phyloP scores from a whole-genome alignment of 2,329 filamentous ascomycete genomes.

The Neurospora sp. region DNA sequence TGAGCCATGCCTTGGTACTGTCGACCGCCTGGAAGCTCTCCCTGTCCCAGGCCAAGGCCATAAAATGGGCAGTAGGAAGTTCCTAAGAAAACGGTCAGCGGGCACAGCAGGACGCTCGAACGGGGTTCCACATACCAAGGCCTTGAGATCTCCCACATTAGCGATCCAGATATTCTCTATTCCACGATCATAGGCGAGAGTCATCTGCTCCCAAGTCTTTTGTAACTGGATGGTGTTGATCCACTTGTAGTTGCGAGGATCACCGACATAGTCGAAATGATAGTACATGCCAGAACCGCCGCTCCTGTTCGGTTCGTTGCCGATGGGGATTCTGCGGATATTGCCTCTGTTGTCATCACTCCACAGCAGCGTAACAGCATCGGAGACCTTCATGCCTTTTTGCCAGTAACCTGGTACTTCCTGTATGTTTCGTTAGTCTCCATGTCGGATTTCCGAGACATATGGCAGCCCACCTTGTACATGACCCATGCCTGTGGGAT shows the following conservation, averaged over 20 bases:
- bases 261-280: conserved; percentile 44
- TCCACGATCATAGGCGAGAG: conserved; percentile 44
- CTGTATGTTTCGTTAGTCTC: conserved; percentile 2
- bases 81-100: conserved; percentile 21
- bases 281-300: conserved; percentile 53
- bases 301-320: conserved; percentile 39
- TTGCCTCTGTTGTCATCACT: conserved; percentile 56
- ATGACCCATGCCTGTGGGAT: conserved; percentile 49
- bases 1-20: conserved; percentile 35
- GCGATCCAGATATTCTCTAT: conserved; percentile 50
- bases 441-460: background rate
- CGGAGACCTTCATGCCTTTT: conserved; percentile 46
- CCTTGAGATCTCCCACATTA: conserved; percentile 55
- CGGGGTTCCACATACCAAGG: conserved; percentile 22
- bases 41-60: conserved; percentile 45
- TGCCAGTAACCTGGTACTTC: conserved; percentile 47
- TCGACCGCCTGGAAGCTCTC: conserved; percentile 19
- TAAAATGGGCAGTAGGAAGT: conserved; percentile 41
- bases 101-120: background rate
- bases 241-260: conserved; percentile 49
- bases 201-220: conserved; percentile 58
- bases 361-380: conserved; percentile 53
- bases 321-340: conserved; percentile 45
- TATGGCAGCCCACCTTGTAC: conserved; percentile 31
- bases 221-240: conserved; percentile 58